Evolutionary conservation across 202 grass and related monocot species (phyloP).

Genomic region (Bolboschoenoplectus hybrid): DNA sequence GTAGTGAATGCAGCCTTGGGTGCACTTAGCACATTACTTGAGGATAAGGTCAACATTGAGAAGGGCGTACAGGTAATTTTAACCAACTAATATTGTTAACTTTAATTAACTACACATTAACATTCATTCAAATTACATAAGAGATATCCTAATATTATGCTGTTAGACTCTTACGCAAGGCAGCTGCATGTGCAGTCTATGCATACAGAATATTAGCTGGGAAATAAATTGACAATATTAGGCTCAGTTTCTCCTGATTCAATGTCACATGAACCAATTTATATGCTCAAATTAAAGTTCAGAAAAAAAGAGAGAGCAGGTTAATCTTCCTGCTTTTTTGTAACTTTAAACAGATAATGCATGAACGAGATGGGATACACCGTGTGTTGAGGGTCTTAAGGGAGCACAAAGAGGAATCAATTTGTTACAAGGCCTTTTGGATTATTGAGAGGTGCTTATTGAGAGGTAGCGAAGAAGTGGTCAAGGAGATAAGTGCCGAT

Average conservation of each 20-base stretch:
- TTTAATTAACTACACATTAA: not conserved
- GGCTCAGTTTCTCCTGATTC: slow-evolving; percentile 1
- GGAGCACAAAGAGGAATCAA: slow-evolving; percentile 53
- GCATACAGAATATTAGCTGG: not conserved
- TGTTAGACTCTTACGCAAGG: not conserved
- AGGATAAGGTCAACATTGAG: slow-evolving; percentile 64
- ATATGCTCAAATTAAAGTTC: not conserved
- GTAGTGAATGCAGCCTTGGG: slow-evolving; percentile 60
- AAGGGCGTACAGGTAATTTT: slow-evolving; percentile 56
- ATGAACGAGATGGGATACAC: slow-evolving; percentile 51
- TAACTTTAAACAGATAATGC: slow-evolving; percentile 38
- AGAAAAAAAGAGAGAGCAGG: not conserved
- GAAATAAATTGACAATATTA: not conserved
- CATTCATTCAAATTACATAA: not conserved
- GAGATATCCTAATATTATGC: not conserved
- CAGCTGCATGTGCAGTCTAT: not conserved
- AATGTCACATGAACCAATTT: not conserved
- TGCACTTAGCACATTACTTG: slow-evolving; percentile 78
- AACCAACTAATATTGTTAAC: not conserved
- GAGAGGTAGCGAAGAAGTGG: slow-evolving; percentile 58
- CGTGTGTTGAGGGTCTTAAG: slow-evolving; percentile 61
- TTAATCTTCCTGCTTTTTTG: not conserved
- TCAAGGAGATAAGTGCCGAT: slow-evolving; percentile 58
- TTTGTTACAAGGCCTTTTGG: slow-evolving; percentile 74
- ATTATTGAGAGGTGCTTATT: slow-evolving; percentile 71